A percentile compares a stretch with the other conserved stretches of the same genome.
phyloP scores from a whole-genome alignment of 2,329 filamentous ascomycete species.

The Beauveria asiatica region DNA sequence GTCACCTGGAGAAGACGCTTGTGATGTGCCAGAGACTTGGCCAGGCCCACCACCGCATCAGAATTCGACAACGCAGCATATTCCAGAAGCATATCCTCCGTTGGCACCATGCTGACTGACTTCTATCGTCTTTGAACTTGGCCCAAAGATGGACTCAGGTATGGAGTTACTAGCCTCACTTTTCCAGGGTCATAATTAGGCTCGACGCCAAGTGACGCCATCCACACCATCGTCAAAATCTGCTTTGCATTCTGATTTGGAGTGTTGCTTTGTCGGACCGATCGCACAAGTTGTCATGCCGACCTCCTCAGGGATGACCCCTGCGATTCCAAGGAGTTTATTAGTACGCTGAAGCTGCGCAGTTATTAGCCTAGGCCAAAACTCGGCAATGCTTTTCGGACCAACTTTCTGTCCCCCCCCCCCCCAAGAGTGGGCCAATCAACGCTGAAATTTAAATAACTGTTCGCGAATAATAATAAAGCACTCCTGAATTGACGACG shows the following conservation, averaged over 20 bases:
- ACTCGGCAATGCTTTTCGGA: constrained; percentile 68
- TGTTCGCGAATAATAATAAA: constrained; percentile 81
- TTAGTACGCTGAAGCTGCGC: constrained; percentile 51
- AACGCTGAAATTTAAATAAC: constrained; percentile 84
- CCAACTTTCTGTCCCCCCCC: constrained; percentile 86
- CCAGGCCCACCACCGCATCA: constrained; percentile 59
- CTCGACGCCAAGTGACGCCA: constrained; percentile 70
- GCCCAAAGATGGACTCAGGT: constrained; percentile 67
- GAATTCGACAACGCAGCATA: constrained; percentile 72
- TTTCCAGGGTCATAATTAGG: constrained; percentile 70
- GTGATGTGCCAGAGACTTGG: constrained; percentile 51
- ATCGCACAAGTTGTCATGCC: neutral
- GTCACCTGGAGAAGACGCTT: constrained; percentile 39
- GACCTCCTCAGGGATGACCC: neutral
- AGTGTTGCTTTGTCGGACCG: neutral
- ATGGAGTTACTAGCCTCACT: constrained; percentile 77
- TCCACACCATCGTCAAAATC: constrained; percentile 36
- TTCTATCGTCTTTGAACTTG: constrained; percentile 80
- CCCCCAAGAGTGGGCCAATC: constrained; percentile 86
- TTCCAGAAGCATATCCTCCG: constrained; percentile 84
- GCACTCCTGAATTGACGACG: constrained; percentile 68
- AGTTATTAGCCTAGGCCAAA: constrained; percentile 48
- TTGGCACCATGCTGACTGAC: constrained; percentile 74
- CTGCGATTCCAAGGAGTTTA: neutral
- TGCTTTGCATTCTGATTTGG: constrained; percentile 16